Percentiles rank a stretch among this genome's conserved stretches.
These are phyloP conservation scores for Podospora comata DNA, from an alignment of 495 filamentous ascomycete species.

Conservation along the genomic window DNA sequence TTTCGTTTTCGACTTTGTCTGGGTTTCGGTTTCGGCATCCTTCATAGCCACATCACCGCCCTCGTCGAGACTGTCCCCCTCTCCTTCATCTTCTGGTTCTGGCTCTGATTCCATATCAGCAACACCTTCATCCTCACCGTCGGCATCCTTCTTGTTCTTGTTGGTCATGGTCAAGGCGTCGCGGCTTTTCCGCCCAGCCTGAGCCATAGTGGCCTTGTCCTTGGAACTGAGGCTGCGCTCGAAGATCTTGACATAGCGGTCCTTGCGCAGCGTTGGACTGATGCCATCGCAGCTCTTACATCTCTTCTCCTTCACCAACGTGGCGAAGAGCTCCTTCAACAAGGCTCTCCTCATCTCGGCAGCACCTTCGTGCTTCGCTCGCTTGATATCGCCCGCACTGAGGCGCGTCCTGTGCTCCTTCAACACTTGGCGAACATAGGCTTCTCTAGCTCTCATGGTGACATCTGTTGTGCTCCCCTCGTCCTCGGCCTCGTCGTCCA, in stretches of 20 bases:
- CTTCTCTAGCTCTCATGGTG: conserved; percentile 62
- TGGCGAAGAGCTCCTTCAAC: conserved; percentile 74
- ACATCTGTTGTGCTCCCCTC: conserved; percentile 32
- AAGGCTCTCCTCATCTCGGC: conserved; percentile 68
- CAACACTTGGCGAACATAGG: conserved; percentile 66
- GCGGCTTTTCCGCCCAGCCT: conserved; percentile 61
- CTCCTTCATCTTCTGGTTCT: conserved; percentile 44
- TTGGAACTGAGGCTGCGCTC: conserved; percentile 71
- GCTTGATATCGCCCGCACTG: conserved; percentile 51
- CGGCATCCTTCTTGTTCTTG: conserved; percentile 36
- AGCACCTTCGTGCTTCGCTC: conserved; percentile 76
- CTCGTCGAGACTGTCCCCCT: conserved; percentile 51
- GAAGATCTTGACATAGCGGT: conserved; percentile 88
- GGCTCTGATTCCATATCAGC: conserved; percentile 58
- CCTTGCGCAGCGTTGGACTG: conserved; percentile 77
- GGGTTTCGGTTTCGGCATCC: conserved; percentile 35
- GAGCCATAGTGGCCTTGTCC: conserved; percentile 67
- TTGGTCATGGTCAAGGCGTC: conserved; percentile 53
- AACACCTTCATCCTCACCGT: conserved; percentile 61
- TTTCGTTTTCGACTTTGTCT: conserved; percentile 26
- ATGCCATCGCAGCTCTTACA: conserved; percentile 73
- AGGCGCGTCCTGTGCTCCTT: conserved; percentile 50
- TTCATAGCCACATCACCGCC: conserved; percentile 53
- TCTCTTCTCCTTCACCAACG: conserved; percentile 59
- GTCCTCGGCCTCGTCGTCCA: conserved; percentile 30